A percentile compares a stretch with the other conserved stretches of the same genome.
Evolutionary conservation across 2,329 filamentous ascomycete species (phyloP).

Genomic region (Aspergillus luchuensis): DNA sequence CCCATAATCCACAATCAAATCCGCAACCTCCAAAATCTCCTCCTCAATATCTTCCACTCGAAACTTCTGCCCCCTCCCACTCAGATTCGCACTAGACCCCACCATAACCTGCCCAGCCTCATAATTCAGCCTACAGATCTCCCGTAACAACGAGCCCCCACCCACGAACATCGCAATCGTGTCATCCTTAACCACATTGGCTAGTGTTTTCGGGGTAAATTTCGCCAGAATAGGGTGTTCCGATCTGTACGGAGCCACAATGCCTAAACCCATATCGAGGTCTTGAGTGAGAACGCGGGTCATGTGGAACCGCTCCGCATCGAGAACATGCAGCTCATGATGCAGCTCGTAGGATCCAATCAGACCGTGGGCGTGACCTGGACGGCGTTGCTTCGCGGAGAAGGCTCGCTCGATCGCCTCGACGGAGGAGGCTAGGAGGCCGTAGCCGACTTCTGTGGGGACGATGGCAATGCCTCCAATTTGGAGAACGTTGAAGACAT

Average conservation of each 20-base stretch:
- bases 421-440: constrained; percentile 18
- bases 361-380: constrained; percentile 24
- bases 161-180: constrained; percentile 1
- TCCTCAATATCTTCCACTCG: constrained; percentile 22
- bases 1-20: constrained; percentile 10
- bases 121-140: constrained; percentile 13
- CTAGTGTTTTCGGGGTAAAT: background rate
- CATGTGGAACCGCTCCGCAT: background rate
- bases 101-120: constrained; percentile 14
- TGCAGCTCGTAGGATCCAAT: constrained; percentile 25
- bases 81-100: constrained; percentile 22
- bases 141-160: constrained; percentile 2
- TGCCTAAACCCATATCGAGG: constrained; percentile 6
- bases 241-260: constrained; percentile 4
- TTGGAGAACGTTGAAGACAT: constrained; percentile 15
- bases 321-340: constrained; percentile 20
- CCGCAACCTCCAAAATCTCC: constrained; percentile 2
- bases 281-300: background rate
- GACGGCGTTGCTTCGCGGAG: constrained; percentile 24
- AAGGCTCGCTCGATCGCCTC: constrained; percentile 24
- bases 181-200: background rate
- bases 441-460: constrained; percentile 32
- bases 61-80: constrained; percentile 20
- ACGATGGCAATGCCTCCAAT: constrained; percentile 25
- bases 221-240: constrained; percentile 3